A percentile compares a stretch with the other conserved stretches of the same genome.
Conservation (phyloP, 176 grass and related monocot species). For the Aegilops speltoides region DNA sequence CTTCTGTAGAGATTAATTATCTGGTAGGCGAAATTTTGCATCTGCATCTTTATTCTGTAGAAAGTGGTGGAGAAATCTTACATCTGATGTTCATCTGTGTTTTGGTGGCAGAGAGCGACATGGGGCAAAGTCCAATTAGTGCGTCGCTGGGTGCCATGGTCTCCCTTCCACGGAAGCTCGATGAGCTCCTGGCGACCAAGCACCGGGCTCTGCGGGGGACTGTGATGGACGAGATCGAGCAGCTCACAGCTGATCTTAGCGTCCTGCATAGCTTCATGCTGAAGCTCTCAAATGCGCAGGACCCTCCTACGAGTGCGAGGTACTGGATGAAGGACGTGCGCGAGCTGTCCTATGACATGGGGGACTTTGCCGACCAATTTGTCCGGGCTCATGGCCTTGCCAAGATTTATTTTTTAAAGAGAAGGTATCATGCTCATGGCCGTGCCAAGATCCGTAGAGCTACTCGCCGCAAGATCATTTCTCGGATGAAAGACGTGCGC, state of each 20-base stretch:
- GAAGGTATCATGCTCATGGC: too few relatives aligned
- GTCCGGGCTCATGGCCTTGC: neutral
- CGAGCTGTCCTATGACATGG: slow-evolving; percentile 14
- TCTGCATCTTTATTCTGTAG: too few relatives aligned
- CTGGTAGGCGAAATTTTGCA: too few relatives aligned
- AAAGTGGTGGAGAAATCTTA: too few relatives aligned
- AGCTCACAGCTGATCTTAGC: neutral
- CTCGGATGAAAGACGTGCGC: too few relatives aligned
- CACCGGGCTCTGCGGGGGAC: neutral
- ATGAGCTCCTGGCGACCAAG: neutral
- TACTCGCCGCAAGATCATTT: neutral
- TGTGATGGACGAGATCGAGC: neutral
- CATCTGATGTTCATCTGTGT: neutral
- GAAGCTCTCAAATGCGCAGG: neutral
- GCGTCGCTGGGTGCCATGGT: neutral
- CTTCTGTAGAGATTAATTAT: too few relatives aligned
- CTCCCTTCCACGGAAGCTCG: neutral
- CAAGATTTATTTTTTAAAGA: too few relatives aligned
- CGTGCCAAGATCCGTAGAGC: too few relatives aligned
- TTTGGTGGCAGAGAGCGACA: neutral
- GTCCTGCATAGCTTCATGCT: neutral
- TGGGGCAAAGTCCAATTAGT: neutral
- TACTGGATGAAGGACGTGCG: slow-evolving; percentile 13
- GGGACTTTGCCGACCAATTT: neutral
- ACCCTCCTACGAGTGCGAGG: neutral